Evolutionary conservation across 495 filamentous ascomycete genomes (phyloP), one percentile per base, ranked within the genome.

Genomic region (Lophium mytilinum): DNA sequence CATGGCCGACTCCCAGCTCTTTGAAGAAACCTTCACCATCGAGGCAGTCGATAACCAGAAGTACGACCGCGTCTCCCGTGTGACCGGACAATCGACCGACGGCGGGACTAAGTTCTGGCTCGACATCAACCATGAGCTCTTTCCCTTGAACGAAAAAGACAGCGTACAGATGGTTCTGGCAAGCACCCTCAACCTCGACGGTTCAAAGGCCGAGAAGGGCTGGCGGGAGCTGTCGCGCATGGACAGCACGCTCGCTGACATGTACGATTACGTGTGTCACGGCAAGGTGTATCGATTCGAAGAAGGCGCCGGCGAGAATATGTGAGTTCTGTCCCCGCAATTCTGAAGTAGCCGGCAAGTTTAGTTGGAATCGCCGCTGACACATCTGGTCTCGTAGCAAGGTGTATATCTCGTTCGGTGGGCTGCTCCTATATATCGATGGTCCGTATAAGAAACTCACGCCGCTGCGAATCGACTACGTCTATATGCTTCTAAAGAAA

Each of bases 231-330:
- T 84, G 24, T 78, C 76, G 21, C 45, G 45, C 61, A 84, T 81
- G 34, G 89, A 95, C 68, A 73, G 81, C 50, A 88, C 82, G 10
- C 75, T 99, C 39, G 90, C 93, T 18, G 90, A 97, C 70, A 83
- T 87, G 71, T 99, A 83, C 58, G 94, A 99, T 65, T 99, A 99
- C 70, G 93, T 97, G 45, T 96, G 90, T 72, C 83, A 96, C 72
- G 93, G 93, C 57, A 97, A 96, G 82, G 85, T 96, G 36, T 99
- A 99, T 76, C 85, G 90, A 63, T 96, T 97, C 69, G 90, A 94
- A 73, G 93, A 96, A 70, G 87, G 80, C 9, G 83, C 86, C 61
- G 83, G 83, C 34, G 83, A 87, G 67, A 88, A 79, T 53, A 93
- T 96, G 93, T 96, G 74, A 75, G 90, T 77, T 45, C 41, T n/a